A percentile compares a stretch with the other conserved stretches of the same genome.
phyloP scores from a whole-genome alignment of 805 yeast species.

The Monosporozyma servazzii region DNA sequence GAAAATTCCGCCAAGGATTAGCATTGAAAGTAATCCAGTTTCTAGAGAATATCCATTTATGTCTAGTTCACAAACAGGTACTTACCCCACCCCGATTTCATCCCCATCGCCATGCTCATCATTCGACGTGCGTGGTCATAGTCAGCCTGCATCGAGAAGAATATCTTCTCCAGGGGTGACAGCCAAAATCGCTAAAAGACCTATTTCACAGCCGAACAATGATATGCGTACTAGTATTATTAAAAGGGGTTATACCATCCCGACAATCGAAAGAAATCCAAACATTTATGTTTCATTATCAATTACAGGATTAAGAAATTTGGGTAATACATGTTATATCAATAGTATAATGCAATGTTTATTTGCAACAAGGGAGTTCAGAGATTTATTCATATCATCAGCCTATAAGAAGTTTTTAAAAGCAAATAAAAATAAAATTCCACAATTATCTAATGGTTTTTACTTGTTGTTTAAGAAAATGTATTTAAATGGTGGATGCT shows the following conservation, averaged over 20 bases:
- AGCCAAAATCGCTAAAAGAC: neutral
- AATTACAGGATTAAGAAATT: conserved; percentile 55
- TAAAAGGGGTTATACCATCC: conserved; percentile 20
- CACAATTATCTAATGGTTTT: conserved; percentile 37
- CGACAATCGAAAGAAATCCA: conserved; percentile 32
- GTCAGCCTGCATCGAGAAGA: neutral
- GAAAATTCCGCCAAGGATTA: conserved; percentile 4
- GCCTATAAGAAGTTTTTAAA: conserved; percentile 37
- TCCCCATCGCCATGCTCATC: neutral
- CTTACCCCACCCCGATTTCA: neutral
- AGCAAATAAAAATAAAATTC: conserved; percentile 11
- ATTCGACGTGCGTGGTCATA: neutral
- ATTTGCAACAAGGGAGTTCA: conserved; percentile 44
- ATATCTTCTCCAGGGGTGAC: neutral
- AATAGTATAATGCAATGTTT: conserved; percentile 66
- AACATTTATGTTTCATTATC: conserved; percentile 36
- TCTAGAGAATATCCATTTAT: neutral
- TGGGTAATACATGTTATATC: conserved; percentile 69
- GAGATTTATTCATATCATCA: conserved; percentile 39
- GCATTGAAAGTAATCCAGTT: neutral
- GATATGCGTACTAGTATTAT: neutral
- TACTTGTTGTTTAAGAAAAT: conserved; percentile 49
- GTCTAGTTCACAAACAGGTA: neutral
- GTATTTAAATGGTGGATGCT: conserved; percentile 46
- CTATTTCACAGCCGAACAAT: neutral